Evolutionary conservation across 2,329 filamentous ascomycete genomes (phyloP).

Genomic region (Ascochyta clinopodiicola): DNA sequence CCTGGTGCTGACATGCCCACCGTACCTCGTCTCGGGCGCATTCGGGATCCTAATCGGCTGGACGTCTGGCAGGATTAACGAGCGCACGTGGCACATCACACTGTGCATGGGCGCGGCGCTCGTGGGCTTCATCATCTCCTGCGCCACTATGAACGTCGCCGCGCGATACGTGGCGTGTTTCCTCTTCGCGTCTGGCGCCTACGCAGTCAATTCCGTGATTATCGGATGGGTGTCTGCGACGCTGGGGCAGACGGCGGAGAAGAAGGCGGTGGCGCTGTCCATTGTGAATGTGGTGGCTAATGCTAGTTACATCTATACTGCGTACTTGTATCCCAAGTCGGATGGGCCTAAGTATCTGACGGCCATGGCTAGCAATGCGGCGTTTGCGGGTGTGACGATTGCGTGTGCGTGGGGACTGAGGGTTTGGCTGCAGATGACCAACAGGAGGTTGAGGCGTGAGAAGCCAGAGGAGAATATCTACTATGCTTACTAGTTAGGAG

Average conservation of each 20-base stretch:
- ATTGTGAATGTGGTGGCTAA: conserved; percentile 53
- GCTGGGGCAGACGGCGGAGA: conserved; percentile 52
- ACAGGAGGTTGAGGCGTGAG: conserved; percentile 19
- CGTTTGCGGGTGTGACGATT: conserved; percentile 23
- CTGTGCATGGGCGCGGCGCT: conserved; percentile 44
- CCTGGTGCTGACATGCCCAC: conserved; percentile 54
- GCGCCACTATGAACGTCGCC: conserved; percentile 44
- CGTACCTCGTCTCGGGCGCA: conserved; percentile 27
- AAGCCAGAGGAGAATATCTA: conserved; percentile 20
- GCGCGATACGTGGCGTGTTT: conserved; percentile 38
- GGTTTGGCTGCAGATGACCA: conserved; percentile 22
- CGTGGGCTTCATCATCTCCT: conserved; percentile 48
- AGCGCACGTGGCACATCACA: conserved; percentile 51
- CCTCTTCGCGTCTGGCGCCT: conserved; percentile 32
- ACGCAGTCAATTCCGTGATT: conserved; percentile 37
- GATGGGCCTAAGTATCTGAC: conserved; percentile 32
- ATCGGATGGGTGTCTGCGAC: conserved; percentile 53
- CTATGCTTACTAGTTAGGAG: conserved; percentile 20
- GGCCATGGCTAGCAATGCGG: conserved; percentile 31
- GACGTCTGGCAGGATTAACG: conserved; percentile 48
- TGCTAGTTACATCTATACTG: conserved; percentile 49
- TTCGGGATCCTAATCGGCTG: conserved; percentile 43
- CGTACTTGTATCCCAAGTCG: conserved; percentile 48
- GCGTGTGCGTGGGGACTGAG: conserved; percentile 25
- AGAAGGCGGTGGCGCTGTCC: conserved; percentile 52